phyloP scores from a whole-genome alignment of 352 stramenopile genomes.

The Globisporangium middletonii region DNA sequence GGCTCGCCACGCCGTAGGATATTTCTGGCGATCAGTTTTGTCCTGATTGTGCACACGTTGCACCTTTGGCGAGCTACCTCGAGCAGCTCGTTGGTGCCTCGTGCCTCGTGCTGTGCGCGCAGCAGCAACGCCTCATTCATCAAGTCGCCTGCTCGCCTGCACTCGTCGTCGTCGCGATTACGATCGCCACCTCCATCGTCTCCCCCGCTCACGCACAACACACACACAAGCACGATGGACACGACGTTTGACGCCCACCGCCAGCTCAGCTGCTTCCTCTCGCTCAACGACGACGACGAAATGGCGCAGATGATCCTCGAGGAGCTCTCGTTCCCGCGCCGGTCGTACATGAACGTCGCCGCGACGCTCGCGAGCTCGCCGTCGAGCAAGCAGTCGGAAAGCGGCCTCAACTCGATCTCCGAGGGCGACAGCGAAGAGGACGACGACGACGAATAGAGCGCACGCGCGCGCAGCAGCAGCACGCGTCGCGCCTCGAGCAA shows the following conservation, averaged over 20 bases:
- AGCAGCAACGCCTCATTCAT: background rate
- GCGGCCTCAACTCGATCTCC: slow-evolving; percentile 64
- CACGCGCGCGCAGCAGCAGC: too few species aligned
- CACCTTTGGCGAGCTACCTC: background rate
- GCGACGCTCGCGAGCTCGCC: slow-evolving; percentile 60
- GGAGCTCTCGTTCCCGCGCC: slow-evolving; percentile 51
- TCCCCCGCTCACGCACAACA: background rate
- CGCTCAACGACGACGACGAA: slow-evolving; percentile 60
- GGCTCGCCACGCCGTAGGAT: background rate
- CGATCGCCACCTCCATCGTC: too few species aligned
- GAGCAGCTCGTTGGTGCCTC: background rate
- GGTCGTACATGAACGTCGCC: slow-evolving; percentile 52
- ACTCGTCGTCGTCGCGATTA: background rate
- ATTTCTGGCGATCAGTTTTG: background rate
- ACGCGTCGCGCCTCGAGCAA: too few species aligned
- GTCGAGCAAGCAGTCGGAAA: slow-evolving; percentile 40
- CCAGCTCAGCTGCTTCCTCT: slow-evolving; percentile 73
- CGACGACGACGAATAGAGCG: slow-evolving; percentile 12
- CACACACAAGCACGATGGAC: slow-evolving; percentile 11
- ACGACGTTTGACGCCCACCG: slow-evolving; percentile 38
- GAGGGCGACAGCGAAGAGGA: slow-evolving; percentile 61
- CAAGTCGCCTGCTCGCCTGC: background rate
- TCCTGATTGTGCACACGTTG: background rate
- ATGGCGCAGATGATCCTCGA: slow-evolving; percentile 73
- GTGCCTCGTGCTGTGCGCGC: background rate